These are phyloP conservation scores for Cystobasidium ongulense DNA, from an alignment of 768 basidiomycete genomes.

Conservation along the genomic window DNA sequence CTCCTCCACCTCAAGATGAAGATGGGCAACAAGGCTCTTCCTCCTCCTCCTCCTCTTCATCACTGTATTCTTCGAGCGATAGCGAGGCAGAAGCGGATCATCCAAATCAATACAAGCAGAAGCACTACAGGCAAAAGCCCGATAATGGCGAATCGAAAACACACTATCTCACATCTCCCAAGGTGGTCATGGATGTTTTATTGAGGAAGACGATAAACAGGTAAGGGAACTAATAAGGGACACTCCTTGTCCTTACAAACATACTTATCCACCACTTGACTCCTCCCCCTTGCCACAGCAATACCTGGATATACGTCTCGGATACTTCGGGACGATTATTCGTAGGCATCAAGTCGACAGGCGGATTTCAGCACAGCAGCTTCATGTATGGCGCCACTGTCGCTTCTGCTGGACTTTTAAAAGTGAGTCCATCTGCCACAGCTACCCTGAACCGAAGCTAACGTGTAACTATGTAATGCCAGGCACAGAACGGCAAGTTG, in stretches of 20 bases:
- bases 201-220: constrained; percentile 45
- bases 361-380: constrained; percentile 46
- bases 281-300: neutral
- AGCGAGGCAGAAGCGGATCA: constrained; percentile 9
- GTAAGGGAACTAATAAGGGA: no score
- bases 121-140: neutral
- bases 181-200: constrained; percentile 43
- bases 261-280: neutral
- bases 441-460: neutral
- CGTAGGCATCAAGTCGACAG: constrained; percentile 47
- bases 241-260: no score
- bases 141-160: constrained; percentile 4
- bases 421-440: constrained; percentile 15
- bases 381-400: constrained; percentile 41
- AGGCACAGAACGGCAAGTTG: constrained; percentile 34
- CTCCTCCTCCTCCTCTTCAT: neutral
- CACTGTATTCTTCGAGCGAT: constrained; percentile 30
- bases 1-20: neutral
- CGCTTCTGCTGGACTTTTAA: constrained; percentile 35
- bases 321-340: constrained; percentile 41
- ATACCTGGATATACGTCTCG: constrained; percentile 22
- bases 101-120: neutral
- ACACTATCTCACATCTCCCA: constrained; percentile 37
- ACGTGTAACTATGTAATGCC: neutral
- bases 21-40: constrained; percentile 9